Evolutionary conservation across 306 rosid species (phyloP), one percentile per base, ranked within the genome.

Genomic region (Vachellia collinsii): DNA sequence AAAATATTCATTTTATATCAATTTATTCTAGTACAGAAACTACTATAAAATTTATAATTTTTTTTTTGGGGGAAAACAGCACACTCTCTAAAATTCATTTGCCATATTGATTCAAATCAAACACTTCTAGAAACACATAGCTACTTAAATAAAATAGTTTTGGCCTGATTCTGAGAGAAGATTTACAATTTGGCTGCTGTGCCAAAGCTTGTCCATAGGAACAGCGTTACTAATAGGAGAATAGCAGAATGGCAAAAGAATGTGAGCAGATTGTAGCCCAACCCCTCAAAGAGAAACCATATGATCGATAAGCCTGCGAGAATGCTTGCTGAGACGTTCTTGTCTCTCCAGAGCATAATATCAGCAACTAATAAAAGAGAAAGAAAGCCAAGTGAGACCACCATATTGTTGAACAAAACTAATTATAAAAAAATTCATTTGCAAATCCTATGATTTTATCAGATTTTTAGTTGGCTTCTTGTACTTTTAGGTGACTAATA

Each of bases 261-360:
- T 34, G 81, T 75, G 80, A 89, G 47, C 53, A 86, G n/a, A 72
- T 87, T 82, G 87, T 88, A 91, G 46, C 86, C 88, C 84, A 88
- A 78, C 71, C 56, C 81, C 84, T 85, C 87, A 78, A 83, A 82
- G 23, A 80, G 70, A 81, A 89, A 43, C 93, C 92, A 91, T 61
- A 74, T 65, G 64, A 80, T 29, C 23, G 91, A 88, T 83, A 80
- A 80, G 64, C 85, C 91, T 36, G 53, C 80, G 1, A 83, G 80
- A 81, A 82, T 59, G 74, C 86, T 64, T 65, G 78, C 85, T 23
- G 92, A 85, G 61, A 62, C 81, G 69, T 64, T 48, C 86, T 85
- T 86, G 63, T 88, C 66, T 78, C 89, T 79, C 93, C 96, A 89
- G 1, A 91, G 87, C 71, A 91, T 76, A 70, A 91, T 81, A 74